Base-by-base conservation (phyloP, 2,329 filamentous ascomycete species). In the Pestalotiopsis sp. region DNA sequence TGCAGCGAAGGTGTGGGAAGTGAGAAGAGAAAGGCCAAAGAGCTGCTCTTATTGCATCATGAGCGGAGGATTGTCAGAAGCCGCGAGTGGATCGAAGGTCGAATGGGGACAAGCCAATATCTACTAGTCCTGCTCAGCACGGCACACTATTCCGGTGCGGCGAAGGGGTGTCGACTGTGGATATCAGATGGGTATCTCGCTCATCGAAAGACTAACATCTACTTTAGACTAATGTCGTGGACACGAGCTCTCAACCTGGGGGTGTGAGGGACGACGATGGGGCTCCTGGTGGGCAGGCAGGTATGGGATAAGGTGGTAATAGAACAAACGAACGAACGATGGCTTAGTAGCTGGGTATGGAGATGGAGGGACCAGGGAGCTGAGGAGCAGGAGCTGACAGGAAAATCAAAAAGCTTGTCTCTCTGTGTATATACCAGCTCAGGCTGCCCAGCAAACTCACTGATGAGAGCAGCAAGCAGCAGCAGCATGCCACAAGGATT, bases 81-180 rank as follows among this genome's bases (percentile, higher is more conserved):
- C 27, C 36, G 25, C 36, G 41, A 62, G 59, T 62, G 59, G 59
- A 39, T 39, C 59, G 25, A 64, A 36, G 61, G 17, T 52, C 61
- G 61, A 64, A 64, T 64, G 61, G 61, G 36, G 39, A 49, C 38
- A 23, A 64, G 61, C 61, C 39, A 39, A 25, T 52, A 59, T 59
- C 14, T 7, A 39, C 59, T 64, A 64, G 61, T 52, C 20, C 38
- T 64, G 2, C n/a, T 11, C 38, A 38, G 36, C 61, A 64, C 61
- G 61, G n/a, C n/a, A 59, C 27, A 45, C 39, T 39, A 36, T 36
- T 64, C 25, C 36, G 61, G 39, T 31, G 25, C 27, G 36, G 27
- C 59, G 17, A 62, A 62, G 25, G 59, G 38, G 59, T 31, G 25
- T 62, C 25, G 45, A 52, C 17, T 52, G 45, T 52, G 45, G 45